These are phyloP conservation scores for Smittium mucronatum DNA, from an alignment of 371 early-diverging fungal genomes.

Conservation along the genomic window DNA sequence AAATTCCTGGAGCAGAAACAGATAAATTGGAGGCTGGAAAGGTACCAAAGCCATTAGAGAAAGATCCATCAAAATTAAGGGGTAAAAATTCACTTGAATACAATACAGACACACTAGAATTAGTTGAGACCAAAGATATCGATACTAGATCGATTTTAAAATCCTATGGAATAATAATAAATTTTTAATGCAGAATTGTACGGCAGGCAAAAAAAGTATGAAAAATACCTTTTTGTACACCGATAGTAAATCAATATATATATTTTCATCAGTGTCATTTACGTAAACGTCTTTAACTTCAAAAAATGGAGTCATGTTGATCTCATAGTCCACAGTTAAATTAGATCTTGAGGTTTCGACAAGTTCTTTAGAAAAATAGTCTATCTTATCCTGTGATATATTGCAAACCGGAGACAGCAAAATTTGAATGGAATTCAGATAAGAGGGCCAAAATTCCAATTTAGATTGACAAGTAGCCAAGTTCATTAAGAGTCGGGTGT, in stretches of 20 bases:
- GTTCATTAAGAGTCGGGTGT: conserved; percentile 9
- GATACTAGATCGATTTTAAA: not conserved
- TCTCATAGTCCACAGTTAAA: not conserved
- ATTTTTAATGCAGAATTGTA: not conserved
- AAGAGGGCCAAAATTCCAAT: not conserved
- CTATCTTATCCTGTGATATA: not conserved
- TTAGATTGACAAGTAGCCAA: conserved; percentile 9
- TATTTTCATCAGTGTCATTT: not conserved
- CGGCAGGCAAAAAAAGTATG: not conserved
- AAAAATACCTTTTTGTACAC: not conserved
- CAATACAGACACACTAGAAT: not conserved
- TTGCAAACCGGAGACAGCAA: not conserved
- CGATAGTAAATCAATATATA: not conserved
- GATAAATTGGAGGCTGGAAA: not conserved
- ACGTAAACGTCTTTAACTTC: not conserved
- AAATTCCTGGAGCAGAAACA: conserved; percentile 8
- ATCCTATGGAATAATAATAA: not conserved
- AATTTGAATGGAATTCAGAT: not conserved
- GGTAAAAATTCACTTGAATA: not conserved
- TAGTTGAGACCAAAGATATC: not conserved
- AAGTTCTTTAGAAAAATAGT: not conserved
- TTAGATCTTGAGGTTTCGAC: not conserved
- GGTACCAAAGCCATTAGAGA: not conserved
- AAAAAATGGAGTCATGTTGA: conserved; percentile 1
- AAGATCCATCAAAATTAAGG: not conserved